Conservation (phyloP, 2,329 filamentous ascomycete species). For the Thelonectria discophora region DNA sequence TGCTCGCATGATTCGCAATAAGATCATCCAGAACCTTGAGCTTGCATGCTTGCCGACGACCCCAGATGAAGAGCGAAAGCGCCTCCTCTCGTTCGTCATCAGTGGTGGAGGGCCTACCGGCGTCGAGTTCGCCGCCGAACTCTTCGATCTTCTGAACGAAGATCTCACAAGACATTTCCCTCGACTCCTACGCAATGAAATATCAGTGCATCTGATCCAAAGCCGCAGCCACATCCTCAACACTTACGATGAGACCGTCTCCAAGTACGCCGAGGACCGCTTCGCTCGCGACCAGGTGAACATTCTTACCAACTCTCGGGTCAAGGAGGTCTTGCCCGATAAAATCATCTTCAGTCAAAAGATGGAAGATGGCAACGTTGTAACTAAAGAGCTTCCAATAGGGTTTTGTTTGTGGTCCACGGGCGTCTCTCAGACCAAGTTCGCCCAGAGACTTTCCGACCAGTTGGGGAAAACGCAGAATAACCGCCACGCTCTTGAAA, state of each 20-base stretch:
- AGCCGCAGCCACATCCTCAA: conserved; percentile 95
- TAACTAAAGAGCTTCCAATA: conserved; percentile 94
- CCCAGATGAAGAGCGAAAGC: conserved; percentile 82
- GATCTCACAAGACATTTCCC: conserved; percentile 87
- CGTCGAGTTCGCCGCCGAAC: conserved; percentile 95
- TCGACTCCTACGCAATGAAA: conserved; percentile 91
- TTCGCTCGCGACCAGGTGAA: conserved; percentile 93
- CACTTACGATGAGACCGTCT: conserved; percentile 96
- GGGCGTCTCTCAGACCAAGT: conserved; percentile 85
- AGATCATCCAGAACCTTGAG: conserved; percentile 89
- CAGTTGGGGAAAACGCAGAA: conserved; percentile 80
- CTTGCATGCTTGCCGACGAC: conserved; percentile 93
- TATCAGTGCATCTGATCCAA: conserved; percentile 97
- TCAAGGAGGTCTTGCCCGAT: conserved; percentile 86
- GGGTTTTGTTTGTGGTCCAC: conserved; percentile 99
- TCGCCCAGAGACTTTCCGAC: conserved; percentile 79
- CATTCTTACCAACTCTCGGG: conserved; percentile 90
- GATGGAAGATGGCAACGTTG: conserved; percentile 71
- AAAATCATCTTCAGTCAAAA: conserved; percentile 91
- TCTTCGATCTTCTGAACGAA: conserved; percentile 96
- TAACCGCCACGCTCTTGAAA: conserved; percentile 92
- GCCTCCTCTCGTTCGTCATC: conserved; percentile 93
- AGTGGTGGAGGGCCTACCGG: conserved; percentile 95
- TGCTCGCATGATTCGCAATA: conserved; percentile 87
- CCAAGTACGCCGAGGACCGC: conserved; percentile 87